A percentile compares a stretch with the other conserved stretches of the same genome.
phyloP scores from a whole-genome alignment of 2,329 filamentous ascomycete genomes.

The Trichoderma semiorbis region DNA sequence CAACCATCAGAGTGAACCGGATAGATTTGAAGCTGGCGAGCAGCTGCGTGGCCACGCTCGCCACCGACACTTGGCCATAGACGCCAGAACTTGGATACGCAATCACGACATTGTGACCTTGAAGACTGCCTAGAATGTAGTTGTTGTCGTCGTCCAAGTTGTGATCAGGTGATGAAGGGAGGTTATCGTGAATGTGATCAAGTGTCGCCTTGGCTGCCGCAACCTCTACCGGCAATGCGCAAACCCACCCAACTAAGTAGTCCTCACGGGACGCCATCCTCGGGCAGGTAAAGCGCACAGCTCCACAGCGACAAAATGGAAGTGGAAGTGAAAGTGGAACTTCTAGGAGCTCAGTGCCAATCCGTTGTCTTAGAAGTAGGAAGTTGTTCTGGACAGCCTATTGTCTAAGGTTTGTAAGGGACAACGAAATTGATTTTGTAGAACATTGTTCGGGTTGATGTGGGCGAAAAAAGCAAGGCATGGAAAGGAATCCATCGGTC shows the following conservation, averaged over 20 bases:
- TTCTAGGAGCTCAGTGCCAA: background rate
- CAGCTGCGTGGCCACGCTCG: background rate
- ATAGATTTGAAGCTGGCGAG: background rate
- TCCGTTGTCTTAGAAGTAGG: background rate
- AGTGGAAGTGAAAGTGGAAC: background rate
- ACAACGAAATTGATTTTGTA: background rate
- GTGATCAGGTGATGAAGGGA: background rate
- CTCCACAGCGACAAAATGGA: background rate
- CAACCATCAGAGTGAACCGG: background rate
- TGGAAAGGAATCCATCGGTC: background rate
- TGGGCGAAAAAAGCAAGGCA: background rate
- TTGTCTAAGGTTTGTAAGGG: background rate
- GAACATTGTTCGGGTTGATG: background rate
- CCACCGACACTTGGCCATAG: background rate
- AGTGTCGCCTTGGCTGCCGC: slow-evolving; percentile 2
- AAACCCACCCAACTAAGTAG: slow-evolving; percentile 5
- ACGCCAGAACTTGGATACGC: background rate
- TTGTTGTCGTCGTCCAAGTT: background rate
- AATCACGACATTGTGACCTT: slow-evolving; percentile 3
- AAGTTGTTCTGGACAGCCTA: background rate
- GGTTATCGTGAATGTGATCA: background rate
- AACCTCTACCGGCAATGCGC: slow-evolving; percentile 2
- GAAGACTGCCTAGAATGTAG: background rate
- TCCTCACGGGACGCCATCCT: background rate
- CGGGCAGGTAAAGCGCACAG: background rate